Conservation (phyloP, 176 grass and related monocot genomes). For the Oryza nivara region DNA sequence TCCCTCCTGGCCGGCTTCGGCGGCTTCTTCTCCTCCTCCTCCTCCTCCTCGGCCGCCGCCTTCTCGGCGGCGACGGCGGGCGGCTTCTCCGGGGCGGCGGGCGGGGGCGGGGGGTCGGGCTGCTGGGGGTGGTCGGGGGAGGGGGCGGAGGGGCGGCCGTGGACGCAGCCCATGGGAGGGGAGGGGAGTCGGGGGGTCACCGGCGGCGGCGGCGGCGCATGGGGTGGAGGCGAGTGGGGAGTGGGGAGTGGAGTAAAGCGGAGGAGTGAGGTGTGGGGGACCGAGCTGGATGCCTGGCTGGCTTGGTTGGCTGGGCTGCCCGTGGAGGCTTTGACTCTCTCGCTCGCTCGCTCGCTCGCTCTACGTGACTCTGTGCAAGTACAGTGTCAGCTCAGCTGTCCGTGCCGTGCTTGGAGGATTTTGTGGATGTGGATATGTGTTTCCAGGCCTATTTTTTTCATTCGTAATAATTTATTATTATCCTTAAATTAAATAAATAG, state of each 20-base stretch:
- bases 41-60: neutral
- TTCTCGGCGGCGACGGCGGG: neutral
- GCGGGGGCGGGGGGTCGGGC: constrained; percentile 11
- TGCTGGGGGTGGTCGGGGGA: constrained; percentile 21
- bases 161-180: constrained; percentile 70
- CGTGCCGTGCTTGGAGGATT: neutral
- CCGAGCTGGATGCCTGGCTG: constrained; percentile 18
- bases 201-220: constrained; percentile 49
- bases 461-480: too few relatives aligned
- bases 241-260: constrained; percentile 7
- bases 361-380: neutral
- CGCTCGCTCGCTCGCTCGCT: too few relatives aligned
- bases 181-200: constrained; percentile 53
- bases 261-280: neutral
- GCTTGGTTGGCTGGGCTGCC: neutral
- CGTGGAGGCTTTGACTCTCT: constrained; percentile 50
- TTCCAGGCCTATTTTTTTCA: too few relatives aligned
- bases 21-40: neutral
- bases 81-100: constrained; percentile 18
- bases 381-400: neutral
- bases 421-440: too few relatives aligned
- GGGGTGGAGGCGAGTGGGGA: neutral
- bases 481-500: too few relatives aligned
- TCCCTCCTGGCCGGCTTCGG: constrained; percentile 40
- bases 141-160: constrained; percentile 54